Conservation (phyloP, 2,329 filamentous ascomycete species). For the Alternaria panax region DNA sequence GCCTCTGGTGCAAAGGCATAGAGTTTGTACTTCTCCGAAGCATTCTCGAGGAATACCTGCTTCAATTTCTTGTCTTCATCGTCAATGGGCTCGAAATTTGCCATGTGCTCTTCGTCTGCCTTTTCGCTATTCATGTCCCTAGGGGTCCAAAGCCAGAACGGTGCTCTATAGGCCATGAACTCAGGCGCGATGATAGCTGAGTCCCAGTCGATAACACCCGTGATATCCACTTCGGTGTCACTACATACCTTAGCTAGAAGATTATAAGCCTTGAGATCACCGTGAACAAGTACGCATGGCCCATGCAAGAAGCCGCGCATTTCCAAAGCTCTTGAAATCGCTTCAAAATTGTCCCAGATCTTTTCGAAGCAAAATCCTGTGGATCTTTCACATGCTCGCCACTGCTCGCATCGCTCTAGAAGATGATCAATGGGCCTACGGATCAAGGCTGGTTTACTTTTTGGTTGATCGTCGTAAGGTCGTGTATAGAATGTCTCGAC, state of each 20-base stretch:
- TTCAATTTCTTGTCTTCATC: constrained; percentile 31
- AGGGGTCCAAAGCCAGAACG: constrained; percentile 42
- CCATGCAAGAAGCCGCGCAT: constrained; percentile 16
- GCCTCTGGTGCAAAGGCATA: constrained; percentile 37
- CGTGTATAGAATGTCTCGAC: constrained; percentile 8
- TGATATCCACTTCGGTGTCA: constrained; percentile 16
- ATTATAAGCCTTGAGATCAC: constrained; percentile 39
- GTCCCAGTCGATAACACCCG: constrained; percentile 48
- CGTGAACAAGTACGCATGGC: constrained; percentile 28
- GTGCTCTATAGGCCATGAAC: constrained; percentile 43
- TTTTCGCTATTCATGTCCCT: not conserved
- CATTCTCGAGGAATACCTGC: constrained; percentile 33
- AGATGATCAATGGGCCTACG: constrained; percentile 3
- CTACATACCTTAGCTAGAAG: constrained; percentile 32
- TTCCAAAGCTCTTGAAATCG: constrained; percentile 18
- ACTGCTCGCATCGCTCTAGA: constrained; percentile 15
- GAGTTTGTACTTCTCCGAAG: constrained; percentile 29
- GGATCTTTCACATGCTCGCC: constrained; percentile 3
- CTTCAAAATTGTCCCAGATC: constrained; percentile 18
- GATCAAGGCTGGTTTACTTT: not conserved
- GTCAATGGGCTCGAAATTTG: not conserved
- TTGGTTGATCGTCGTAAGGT: not conserved
- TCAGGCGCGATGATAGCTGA: constrained; percentile 39
- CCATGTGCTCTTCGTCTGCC: not conserved
- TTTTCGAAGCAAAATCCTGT: constrained; percentile 5